phyloP scores from a whole-genome alignment of 805 yeast species.

The Yamadazyma sp. region DNA sequence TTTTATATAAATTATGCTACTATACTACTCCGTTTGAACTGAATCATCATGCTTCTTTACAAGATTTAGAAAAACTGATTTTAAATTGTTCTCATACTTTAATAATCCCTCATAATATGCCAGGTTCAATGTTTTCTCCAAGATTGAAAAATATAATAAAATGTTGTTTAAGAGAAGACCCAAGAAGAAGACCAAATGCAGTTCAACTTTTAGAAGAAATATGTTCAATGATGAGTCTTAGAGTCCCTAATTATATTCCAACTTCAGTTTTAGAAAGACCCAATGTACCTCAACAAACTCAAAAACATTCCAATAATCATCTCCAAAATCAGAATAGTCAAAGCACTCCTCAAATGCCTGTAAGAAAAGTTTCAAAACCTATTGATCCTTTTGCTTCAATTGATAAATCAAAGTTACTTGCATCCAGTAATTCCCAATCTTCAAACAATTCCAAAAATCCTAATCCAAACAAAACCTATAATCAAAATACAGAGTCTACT shows the following conservation, averaged over 20 bases:
- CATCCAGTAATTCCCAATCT: constrained; percentile 7
- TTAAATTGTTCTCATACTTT: constrained; percentile 51
- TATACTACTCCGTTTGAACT: constrained; percentile 81
- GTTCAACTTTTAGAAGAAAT: constrained; percentile 69
- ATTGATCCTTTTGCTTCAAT: constrained; percentile 43
- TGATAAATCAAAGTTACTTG: constrained; percentile 34
- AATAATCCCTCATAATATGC: constrained; percentile 43
- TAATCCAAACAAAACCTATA: constrained; percentile 3
- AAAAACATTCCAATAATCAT: too few species aligned
- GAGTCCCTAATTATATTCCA: constrained; percentile 43
- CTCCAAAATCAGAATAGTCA: constrained; percentile 4
- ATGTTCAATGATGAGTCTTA: constrained; percentile 52
- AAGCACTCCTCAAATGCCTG: constrained; percentile 7
- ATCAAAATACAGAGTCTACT: constrained; percentile 2
- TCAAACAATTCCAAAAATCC: constrained; percentile 8
- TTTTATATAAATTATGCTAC: constrained; percentile 72
- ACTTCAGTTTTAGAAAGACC: constrained; percentile 27
- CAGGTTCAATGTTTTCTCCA: constrained; percentile 49
- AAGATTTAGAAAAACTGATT: constrained; percentile 56
- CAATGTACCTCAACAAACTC: neutral
- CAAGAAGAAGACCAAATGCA: constrained; percentile 69
- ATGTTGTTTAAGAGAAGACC: constrained; percentile 61
- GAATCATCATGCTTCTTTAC: constrained; percentile 31
- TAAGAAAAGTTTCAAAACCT: constrained; percentile 8
- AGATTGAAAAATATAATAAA: constrained; percentile 62